phyloP scores from a whole-genome alignment of 805 yeast genomes.

The Hanseniaspora valbyensis region DNA sequence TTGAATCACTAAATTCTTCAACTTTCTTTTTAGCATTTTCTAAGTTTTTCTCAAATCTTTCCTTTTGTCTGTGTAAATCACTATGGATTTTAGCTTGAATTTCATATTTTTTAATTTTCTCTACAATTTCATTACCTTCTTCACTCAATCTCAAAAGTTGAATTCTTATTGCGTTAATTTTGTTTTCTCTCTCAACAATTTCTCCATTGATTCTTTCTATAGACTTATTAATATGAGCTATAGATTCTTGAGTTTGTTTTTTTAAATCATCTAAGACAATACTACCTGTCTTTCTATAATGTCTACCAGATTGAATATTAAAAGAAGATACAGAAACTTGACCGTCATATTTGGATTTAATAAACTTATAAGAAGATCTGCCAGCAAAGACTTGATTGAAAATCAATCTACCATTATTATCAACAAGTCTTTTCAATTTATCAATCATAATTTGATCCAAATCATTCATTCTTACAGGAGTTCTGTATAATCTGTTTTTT shows the following conservation, averaged over 20 bases:
- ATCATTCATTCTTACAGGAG: constrained; percentile 52
- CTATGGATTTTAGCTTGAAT: constrained; percentile 20
- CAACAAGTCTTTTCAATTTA: constrained; percentile 29
- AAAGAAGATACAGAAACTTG: constrained; percentile 29
- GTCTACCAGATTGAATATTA: constrained; percentile 19
- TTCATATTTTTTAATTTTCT: constrained; percentile 16
- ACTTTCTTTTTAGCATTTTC: constrained; percentile 31
- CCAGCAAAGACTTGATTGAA: constrained; percentile 55
- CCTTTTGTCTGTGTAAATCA: constrained; percentile 24
- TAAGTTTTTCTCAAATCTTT: constrained; percentile 27
- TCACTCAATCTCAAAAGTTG: constrained; percentile 20
- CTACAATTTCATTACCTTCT: constrained; percentile 14
- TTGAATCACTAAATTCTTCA: constrained; percentile 17
- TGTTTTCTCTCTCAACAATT: neutral
- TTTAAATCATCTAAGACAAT: constrained; percentile 24
- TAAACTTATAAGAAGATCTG: constrained; percentile 39
- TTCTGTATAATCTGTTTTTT: constrained; percentile 36
- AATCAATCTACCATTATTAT: constrained; percentile 32
- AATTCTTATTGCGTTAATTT: constrained; percentile 12
- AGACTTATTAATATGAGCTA: constrained; percentile 16
- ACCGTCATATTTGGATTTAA: constrained; percentile 54
- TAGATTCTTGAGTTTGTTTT: constrained; percentile 18
- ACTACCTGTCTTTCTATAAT: constrained; percentile 21
- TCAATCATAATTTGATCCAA: constrained; percentile 35
- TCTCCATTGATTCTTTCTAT: constrained; percentile 15